Percentiles rank a stretch among this genome's conserved stretches.
Evolutionary conservation across 495 filamentous ascomycete genomes (phyloP).

Genomic region (Hypoxylon crocopeplum): DNA sequence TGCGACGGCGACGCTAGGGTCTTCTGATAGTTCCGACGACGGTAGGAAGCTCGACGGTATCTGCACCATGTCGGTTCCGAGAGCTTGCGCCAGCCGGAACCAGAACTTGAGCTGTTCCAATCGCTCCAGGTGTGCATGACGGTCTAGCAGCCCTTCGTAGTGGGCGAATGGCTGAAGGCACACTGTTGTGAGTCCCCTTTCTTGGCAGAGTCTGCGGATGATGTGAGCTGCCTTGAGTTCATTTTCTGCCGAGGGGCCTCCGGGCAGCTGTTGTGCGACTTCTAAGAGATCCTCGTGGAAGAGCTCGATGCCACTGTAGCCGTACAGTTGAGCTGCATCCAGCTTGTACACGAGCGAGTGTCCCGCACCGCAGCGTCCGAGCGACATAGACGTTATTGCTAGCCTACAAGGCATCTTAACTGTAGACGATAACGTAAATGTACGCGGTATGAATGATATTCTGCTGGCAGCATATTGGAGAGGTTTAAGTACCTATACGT

Average conservation of each 20-base stretch:
- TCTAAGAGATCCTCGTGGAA: constrained; percentile 81
- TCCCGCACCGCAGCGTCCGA: constrained; percentile 64
- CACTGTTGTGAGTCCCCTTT: constrained; percentile 66
- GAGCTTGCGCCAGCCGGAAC: constrained; percentile 69
- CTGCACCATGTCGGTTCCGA: constrained; percentile 74
- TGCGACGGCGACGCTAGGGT: constrained; percentile 63
- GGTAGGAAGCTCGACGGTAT: constrained; percentile 77
- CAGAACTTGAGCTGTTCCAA: constrained; percentile 71
- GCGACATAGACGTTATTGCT: constrained; percentile 74
- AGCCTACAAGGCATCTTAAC: constrained; percentile 48
- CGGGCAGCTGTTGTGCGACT: constrained; percentile 53
- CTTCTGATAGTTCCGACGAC: constrained; percentile 60
- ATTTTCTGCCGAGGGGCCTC: constrained; percentile 45
- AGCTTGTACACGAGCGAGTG: constrained; percentile 70
- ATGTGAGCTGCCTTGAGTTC: constrained; percentile 65
- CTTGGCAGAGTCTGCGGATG: constrained; percentile 62
- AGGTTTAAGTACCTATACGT: too few relatives aligned
- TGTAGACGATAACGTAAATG: neutral
- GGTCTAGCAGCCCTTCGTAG: constrained; percentile 77
- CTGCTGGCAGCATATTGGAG: neutral
- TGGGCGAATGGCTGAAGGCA: constrained; percentile 81
- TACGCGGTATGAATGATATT: neutral
- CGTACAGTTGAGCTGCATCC: constrained; percentile 66
- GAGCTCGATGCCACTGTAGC: constrained; percentile 75
- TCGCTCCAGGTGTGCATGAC: constrained; percentile 60